Percentiles rank a stretch among this genome's conserved stretches.
Conservation (phyloP, 2,329 filamentous ascomycete species). For the Blastomyces emzantsi region DNA sequence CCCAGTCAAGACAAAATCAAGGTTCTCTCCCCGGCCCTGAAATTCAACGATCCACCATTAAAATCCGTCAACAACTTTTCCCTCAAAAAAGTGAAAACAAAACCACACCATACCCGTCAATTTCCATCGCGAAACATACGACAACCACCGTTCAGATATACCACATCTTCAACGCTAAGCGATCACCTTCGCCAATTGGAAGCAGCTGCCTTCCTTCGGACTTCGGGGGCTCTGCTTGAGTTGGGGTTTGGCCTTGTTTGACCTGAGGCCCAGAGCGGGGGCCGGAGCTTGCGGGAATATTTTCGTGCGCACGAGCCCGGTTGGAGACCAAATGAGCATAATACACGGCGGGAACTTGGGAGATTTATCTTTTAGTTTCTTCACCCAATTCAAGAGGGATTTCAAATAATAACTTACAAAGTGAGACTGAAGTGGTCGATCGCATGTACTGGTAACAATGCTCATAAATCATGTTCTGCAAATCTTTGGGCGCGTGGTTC, state of each 20-base stretch:
- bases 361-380: slow-evolving; percentile 10
- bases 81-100: background rate
- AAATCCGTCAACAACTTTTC: background rate
- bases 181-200: slow-evolving; percentile 26
- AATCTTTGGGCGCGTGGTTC: slow-evolving; percentile 53
- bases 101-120: background rate
- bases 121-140: background rate
- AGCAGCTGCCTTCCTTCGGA: slow-evolving; percentile 28
- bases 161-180: slow-evolving; percentile 32
- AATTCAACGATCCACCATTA: background rate
- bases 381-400: background rate
- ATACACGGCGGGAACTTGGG: slow-evolving; percentile 68
- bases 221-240: slow-evolving; percentile 22
- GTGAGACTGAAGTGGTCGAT: slow-evolving; percentile 83
- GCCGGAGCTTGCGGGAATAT: slow-evolving; percentile 33
- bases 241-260: slow-evolving; percentile 24
- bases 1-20: background rate
- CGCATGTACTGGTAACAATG: slow-evolving; percentile 91
- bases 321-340: slow-evolving; percentile 86
- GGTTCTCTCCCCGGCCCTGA: background rate
- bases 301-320: slow-evolving; percentile 68
- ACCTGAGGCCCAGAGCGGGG: slow-evolving; percentile 33
- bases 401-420: slow-evolving; percentile 41
- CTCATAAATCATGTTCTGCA: slow-evolving; percentile 87
- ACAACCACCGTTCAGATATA: slow-evolving; percentile 25